phyloP scores from a whole-genome alignment of 495 filamentous ascomycete species.

The Xylaria flabelliformis region DNA sequence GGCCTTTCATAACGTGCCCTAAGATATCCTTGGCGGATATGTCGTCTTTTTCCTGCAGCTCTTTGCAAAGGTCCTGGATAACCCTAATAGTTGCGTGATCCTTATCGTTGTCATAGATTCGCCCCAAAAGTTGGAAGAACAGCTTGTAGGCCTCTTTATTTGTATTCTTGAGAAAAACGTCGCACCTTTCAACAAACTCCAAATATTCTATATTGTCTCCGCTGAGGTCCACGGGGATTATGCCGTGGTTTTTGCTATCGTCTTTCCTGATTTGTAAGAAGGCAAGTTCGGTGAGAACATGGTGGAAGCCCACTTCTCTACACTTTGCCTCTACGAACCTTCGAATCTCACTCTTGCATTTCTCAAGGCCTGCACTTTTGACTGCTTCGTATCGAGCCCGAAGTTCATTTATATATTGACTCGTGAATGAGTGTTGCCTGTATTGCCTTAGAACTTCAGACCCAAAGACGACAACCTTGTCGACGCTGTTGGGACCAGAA shows the following conservation, averaged over 20 bases:
- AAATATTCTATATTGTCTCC: not conserved
- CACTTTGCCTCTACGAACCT: not conserved
- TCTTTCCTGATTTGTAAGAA: slow-evolving; percentile 3
- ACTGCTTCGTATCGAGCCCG: not conserved
- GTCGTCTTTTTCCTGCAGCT: too few species aligned
- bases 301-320: not conserved
- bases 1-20: too few species aligned
- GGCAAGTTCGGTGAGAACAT: not conserved
- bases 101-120: not conserved
- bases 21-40: too few species aligned
- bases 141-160: not conserved
- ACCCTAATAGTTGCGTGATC: too few species aligned
- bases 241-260: not conserved
- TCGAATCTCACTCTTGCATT: not conserved
- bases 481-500: not conserved
- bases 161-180: not conserved
- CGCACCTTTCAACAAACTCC: not conserved
- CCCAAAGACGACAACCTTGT: not conserved
- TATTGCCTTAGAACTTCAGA: not conserved
- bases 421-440: not conserved
- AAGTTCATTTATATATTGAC: not conserved
- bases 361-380: not conserved
- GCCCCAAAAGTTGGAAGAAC: not conserved
- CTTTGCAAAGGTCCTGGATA: too few species aligned
- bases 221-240: not conserved